Evolutionary conservation across 2,329 filamentous ascomycete genomes (phyloP).

Genomic region (Phialophora tarda): DNA sequence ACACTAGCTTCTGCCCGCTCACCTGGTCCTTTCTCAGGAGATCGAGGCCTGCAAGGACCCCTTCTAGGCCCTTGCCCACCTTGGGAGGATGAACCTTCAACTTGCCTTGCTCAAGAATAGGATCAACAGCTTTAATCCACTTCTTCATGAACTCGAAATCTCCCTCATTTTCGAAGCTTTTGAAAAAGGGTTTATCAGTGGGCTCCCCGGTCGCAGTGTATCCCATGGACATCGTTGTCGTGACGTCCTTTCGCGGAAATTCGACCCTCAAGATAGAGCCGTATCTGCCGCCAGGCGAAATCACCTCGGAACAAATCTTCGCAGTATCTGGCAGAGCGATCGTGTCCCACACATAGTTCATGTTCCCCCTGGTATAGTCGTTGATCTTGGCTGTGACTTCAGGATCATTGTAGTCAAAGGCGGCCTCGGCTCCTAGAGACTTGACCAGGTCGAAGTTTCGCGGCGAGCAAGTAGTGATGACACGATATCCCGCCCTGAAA

Average conservation of each 20-base stretch:
- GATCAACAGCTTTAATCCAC: conserved; percentile 49
- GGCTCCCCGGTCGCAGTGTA: conserved; percentile 46
- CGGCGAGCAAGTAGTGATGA: conserved; percentile 47
- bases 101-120: conserved; percentile 51
- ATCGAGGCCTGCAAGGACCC: conserved; percentile 53
- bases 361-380: conserved; percentile 45
- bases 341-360: conserved; percentile 48
- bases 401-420: conserved; percentile 47
- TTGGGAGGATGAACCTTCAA: conserved; percentile 52
- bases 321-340: conserved; percentile 43
- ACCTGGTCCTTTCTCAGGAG: conserved; percentile 53
- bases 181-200: conserved; percentile 33
- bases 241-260: conserved; percentile 44
- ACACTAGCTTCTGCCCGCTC: conserved; percentile 57
- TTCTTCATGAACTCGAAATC: conserved; percentile 52
- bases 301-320: conserved; percentile 44
- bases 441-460: conserved; percentile 45
- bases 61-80: conserved; percentile 52
- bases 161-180: conserved; percentile 38
- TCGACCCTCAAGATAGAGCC: conserved; percentile 41
- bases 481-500: conserved; percentile 41
- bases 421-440: conserved; percentile 45
- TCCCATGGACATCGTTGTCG: conserved; percentile 41
- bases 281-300: conserved; percentile 46
- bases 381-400: conserved; percentile 44